Base-by-base conservation (phyloP, 352 stramenopile species). In the Thraustotheca clavata region DNA sequence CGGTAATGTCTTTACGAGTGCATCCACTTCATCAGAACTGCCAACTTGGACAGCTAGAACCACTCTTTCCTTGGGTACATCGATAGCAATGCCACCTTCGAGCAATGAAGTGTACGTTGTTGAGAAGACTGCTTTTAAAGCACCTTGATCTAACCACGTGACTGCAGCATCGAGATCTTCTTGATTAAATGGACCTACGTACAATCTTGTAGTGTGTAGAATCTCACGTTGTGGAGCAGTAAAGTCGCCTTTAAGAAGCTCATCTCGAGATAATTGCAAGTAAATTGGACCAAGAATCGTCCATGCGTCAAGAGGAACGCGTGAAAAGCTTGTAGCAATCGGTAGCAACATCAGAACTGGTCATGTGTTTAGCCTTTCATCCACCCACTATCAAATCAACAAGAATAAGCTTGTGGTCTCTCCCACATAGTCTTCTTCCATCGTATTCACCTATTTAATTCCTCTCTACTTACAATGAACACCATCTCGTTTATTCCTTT, bases 81-180 rank as follows among this genome's bases (percentile, higher is more conserved):
- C 75, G 4, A 77, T 88, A 34, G 82, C 74, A n/a, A 80, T 80
- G 4, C 72, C 69, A 14, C 43, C 43, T 24, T 69, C 80, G 14
- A 88, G 70, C 24, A 68, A 71, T 67, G 82, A 72, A 26, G 88
- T 50, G 26, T 79, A 65, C 76, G 8, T 46, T 59, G 38, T 88
- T 5, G 77, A 63, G 22, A 93, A 71, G 24, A 93, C 65, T 49
- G 86, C 77, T 39, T 82, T 80, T 2, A 67, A 39, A 0, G 76
- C 54, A 9, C 83, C 80, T 24, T 93, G 70, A 47, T 93, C 79
- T 39, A 93, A 73, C 82, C 82, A 93, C 33, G 48, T 66, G 48
- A 75, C 71, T 2, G 86, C 67, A 4, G 57, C 48, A 9, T 83
- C 79, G 18, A 89, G 75, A 72, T 85, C 88, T 9, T 77, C 70